phyloP scores from a whole-genome alignment of 108 stramenopile species.

The Cyclotella kingstonii region DNA sequence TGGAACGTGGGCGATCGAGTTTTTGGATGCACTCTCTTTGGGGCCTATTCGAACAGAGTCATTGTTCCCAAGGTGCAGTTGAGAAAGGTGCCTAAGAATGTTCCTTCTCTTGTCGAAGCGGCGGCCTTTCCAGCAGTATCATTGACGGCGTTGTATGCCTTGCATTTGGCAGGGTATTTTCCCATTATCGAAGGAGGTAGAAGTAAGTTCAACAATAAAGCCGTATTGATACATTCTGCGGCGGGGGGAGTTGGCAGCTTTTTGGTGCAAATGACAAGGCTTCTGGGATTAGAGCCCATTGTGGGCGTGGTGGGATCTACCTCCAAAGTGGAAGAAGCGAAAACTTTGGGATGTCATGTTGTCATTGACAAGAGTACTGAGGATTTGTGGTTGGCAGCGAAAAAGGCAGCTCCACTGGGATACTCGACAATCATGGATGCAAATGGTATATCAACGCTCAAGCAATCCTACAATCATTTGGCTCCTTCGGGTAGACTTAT shows the following conservation, averaged over 20 bases:
- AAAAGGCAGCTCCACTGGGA: conserved; percentile 43
- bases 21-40: conserved; percentile 84
- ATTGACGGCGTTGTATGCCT: conserved; percentile 80
- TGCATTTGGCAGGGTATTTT: conserved; percentile 72
- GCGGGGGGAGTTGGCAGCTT: conserved; percentile 87
- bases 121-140: conserved; percentile 83
- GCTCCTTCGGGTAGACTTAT: conserved; percentile 74
- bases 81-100: conserved; percentile 55
- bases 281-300: conserved; percentile 64
- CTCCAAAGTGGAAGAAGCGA: conserved; percentile 70
- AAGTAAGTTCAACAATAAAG: conserved; percentile 51
- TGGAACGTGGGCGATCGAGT: conserved; percentile 73
- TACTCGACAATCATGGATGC: conserved; percentile 81
- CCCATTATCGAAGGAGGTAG: conserved; percentile 21
- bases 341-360: conserved; percentile 69
- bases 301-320: conserved; percentile 84
- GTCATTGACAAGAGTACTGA: conserved; percentile 77
- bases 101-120: conserved; percentile 53
- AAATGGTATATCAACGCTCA: conserved; percentile 81
- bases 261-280: conserved; percentile 83
- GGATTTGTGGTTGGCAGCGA: conserved; percentile 55
- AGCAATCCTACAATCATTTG: conserved; percentile 78
- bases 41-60: conserved; percentile 74
- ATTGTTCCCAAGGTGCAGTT: conserved; percentile 73
- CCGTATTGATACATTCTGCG: conserved; percentile 86